phyloP scores from a whole-genome alignment of 345 rosid genomes.

The Chamaenerion angustifolium region DNA sequence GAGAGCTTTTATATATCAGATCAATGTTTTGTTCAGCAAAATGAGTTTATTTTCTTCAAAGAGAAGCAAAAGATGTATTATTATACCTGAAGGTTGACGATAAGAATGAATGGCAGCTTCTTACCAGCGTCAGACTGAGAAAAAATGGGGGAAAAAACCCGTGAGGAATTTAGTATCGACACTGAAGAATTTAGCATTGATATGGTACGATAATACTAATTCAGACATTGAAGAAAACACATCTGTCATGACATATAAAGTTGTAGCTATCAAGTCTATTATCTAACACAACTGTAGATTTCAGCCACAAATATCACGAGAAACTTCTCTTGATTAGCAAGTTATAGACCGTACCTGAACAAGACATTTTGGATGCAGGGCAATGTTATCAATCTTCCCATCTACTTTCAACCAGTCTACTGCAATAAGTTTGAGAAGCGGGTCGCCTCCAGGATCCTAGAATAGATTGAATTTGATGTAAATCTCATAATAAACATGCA shows the following conservation, averaged over 20 bases:
- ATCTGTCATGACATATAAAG: too few species aligned
- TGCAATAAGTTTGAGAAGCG: constrained; percentile 77
- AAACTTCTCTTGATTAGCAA: constrained; percentile 2
- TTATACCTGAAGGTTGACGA: constrained; percentile 82
- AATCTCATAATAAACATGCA: too few species aligned
- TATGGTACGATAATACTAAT: too few species aligned
- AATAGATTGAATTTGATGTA: not conserved
- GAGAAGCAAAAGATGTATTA: too few species aligned
- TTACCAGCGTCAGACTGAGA: constrained; percentile 83
- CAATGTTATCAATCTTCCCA: constrained; percentile 41
- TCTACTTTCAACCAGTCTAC: constrained; percentile 93
- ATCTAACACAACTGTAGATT: too few species aligned
- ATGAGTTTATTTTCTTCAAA: too few species aligned
- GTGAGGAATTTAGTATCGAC: too few species aligned
- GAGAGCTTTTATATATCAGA: not conserved
- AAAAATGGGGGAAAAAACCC: not conserved
- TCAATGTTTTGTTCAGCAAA: too few species aligned
- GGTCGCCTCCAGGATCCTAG: constrained; percentile 83
- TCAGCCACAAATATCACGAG: too few species aligned
- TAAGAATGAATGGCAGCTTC: constrained; percentile 76
- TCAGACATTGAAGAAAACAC: too few species aligned
- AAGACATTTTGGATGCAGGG: constrained; percentile 67
- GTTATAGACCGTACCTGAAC: constrained; percentile 51
- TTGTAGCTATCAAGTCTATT: too few species aligned
- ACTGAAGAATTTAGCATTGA: not conserved